Base-by-base conservation (phyloP, 768 basidiomycete species). In the Lactarius deliciosus region DNA sequence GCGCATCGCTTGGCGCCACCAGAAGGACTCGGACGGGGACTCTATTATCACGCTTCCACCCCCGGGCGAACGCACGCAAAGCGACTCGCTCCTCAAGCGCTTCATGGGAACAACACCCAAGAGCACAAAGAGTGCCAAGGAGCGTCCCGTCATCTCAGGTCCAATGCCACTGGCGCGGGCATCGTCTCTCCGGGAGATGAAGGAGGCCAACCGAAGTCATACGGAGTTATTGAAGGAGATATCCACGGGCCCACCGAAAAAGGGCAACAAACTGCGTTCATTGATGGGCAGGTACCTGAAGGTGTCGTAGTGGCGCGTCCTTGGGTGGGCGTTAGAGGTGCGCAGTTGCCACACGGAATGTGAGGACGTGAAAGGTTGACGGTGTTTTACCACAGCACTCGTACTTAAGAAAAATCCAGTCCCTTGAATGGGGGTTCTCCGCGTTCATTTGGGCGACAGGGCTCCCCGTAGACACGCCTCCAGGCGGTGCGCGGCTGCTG, bases 71-170 rank as follows among this genome's bases (percentile, higher is more conserved):
- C 68, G 65, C 41, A 55, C 66, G 16, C 56, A 45, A 54, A 68
- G 65, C 57, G 68, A 72, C 56, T 65, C 72, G 60, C 65, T 68
- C 59, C 56, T 74, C 68, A 68, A 69, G 55, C 70, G 73, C 60
- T 64, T 72, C n/a, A 65, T 71, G 43, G 71, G 69, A 30, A 40
- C 63, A 43, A 69, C 61, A 40, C 62, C 60, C 60, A 74, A 69
- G 55, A 56, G 47, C 30, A 16, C 64, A 55, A 59, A 63, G 41
- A 47, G 50, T 34, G 32, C 60, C 68, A 55, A 69, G 15, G 73
- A 70, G 30, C 72, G 73, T 40, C 76, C 73, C 25, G 50, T 66
- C 34, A 78, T 78, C 62, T 78, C 77, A 13, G 75, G 74, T 32
- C 77, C 77, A 40, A 72, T 75, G 65, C 76, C 76, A 22, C 69